Evolutionary conservation across 2,329 filamentous ascomycete genomes (phyloP).

Genomic region (Botryotinia calthae): DNA sequence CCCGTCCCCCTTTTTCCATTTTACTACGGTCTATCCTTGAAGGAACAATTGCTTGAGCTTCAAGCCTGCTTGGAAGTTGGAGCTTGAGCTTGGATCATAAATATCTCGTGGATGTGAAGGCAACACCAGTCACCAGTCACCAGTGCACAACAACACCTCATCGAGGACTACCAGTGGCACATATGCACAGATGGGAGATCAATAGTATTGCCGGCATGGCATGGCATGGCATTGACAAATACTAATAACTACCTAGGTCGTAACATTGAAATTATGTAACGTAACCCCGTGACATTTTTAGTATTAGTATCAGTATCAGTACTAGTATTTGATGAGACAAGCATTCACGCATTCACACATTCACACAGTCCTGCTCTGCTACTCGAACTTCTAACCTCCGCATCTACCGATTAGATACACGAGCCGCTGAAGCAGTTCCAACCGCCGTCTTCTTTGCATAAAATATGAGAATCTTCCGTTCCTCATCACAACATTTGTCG

Average conservation of each 20-base stretch:
- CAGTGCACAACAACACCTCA: background rate
- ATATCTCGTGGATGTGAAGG: background rate
- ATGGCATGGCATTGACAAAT: background rate
- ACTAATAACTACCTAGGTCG: background rate
- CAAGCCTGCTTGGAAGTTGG: background rate
- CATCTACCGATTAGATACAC: slow-evolving; percentile 7
- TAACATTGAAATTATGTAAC: background rate
- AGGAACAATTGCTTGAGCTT: background rate
- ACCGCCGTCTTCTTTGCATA: slow-evolving; percentile 17
- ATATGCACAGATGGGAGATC: slow-evolving; percentile 1
- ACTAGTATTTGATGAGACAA: background rate
- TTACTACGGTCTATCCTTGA: background rate
- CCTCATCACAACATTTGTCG: slow-evolving; percentile 13
- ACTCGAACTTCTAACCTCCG: background rate
- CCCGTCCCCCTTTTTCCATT: background rate
- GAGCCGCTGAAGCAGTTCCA: slow-evolving; percentile 11
- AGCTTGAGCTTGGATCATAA: background rate
- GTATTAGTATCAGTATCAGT: background rate
- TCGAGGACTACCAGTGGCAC: background rate
- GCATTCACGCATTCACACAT: background rate
- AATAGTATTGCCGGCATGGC: background rate
- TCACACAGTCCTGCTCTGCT: background rate
- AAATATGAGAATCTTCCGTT: slow-evolving; percentile 7
- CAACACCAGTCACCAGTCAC: background rate
- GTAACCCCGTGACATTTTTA: background rate